Evolutionary conservation across 2,329 filamentous ascomycete genomes (phyloP), one percentile per base, ranked within the genome.

Genomic region (Aureobasidium leucospermi): DNA sequence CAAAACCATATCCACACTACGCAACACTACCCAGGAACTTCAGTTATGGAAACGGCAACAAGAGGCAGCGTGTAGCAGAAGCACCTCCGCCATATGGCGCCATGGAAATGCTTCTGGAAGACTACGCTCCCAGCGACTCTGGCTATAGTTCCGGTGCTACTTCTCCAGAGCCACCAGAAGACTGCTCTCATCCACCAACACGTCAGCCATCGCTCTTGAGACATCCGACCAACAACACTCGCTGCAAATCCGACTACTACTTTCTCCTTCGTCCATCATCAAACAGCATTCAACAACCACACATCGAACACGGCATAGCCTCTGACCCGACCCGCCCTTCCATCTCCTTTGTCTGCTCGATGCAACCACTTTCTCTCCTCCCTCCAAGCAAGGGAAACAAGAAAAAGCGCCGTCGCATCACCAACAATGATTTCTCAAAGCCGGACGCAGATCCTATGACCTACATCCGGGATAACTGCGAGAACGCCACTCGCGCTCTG

Each of bases 391-490:
- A 38, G 23, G 32, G 9, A n/a, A 41, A 45, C 16, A 56, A 28
- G 32, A 39, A 39, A 38, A 57, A 47, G 23, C 55, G 55, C 34
- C 55, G 55, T 15, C 55, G 55, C 34, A 46, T 58, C 19, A 48
- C 55, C 13, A 58, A 58, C 34, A 58, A 58, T n/a, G 55, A 58
- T 8, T 43, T 57, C 8, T 45, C 41, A 1, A 34, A 34, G 16
- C 13, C 29, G 9, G 42, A 47, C 23, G 43, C 43, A 1, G 55
- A 58, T 32, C 55, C 55, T 6, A 13, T 58, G 23, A 29, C 43
- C 3, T 48, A 58, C 6, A 58, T 58, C 23, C 55, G 36, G 2
- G 34, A 58, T 10, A 58, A 58, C 6, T 58, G 55, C 43, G 55
- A 58, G 9, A 47, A 58, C 15, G 55, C 55, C 9, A 43, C 34